Base-by-base conservation (phyloP, 768 basidiomycete species). In the Strobilomyces dryophilus region DNA sequence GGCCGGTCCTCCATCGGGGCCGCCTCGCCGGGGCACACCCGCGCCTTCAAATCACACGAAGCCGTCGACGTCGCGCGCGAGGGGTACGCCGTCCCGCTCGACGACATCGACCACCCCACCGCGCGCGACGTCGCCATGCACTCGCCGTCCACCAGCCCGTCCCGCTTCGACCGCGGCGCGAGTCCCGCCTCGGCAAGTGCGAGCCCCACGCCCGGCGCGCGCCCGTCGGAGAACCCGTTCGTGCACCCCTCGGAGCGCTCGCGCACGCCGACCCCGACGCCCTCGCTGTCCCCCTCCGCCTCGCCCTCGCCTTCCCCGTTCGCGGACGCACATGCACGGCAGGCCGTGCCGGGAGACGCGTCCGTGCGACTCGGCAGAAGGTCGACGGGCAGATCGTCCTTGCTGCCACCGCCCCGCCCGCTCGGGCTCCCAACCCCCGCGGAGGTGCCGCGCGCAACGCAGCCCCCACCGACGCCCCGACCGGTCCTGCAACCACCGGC, bases 381-480 rank as follows among this genome's bases (percentile, higher is more conserved):
- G 17, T 52, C 40, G 15, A 50, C 24, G 44, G 29, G 26, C 20
- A 35, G 34, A 18, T 58, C 66, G 2, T 58, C 61, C 5, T 32
- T 61, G 37, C 63, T 61, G 29, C 78, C 76, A 1, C 76, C 79
- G 1, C 83, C 82, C 0, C 77, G 73, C 53, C 83, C 84, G 0
- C 70, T 88, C n/a, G 79, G 74, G 34, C 71, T 89, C 2, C 84
- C 87, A 6, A 69, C 81, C 12, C 74, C 37, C 0, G 49, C 69
- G 11, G 73, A 71, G 20, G 71, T 73, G 5, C 76, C 75, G 14
- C 70, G 59, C 15, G 58, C 60, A 47, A 65, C 45, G 10, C 67
- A 74, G 4, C 73, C 72, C 18, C 72, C 69, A 47, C 69, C 73
- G 0, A 70, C 68, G n/a, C 67, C 74, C 2, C 54, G 47, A 26